Conservation (phyloP, 305 asterid genomes). For the Fraxinus nigra region DNA sequence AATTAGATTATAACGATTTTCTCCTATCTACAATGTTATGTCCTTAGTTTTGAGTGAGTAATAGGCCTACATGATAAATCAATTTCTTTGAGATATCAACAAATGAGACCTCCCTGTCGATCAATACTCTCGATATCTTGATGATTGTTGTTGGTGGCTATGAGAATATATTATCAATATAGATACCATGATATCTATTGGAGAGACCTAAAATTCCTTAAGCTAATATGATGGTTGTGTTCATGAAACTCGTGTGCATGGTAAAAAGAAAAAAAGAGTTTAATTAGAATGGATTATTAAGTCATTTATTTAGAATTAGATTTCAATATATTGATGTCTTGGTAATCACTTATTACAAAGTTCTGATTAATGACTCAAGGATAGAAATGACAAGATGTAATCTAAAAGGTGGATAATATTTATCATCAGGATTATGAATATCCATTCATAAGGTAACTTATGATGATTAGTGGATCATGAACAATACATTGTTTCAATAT, state of each 20-base stretch:
- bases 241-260: neutral
- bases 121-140: neutral
- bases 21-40: neutral
- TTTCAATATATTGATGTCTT: neutral
- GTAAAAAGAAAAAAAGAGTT: neutral
- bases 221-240: neutral
- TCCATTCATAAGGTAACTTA: neutral
- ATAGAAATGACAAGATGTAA: neutral
- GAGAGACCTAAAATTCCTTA: neutral
- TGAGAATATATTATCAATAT: neutral
- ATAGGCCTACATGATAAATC: neutral
- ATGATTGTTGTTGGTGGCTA: neutral
- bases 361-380: neutral
- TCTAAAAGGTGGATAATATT: neutral
- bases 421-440: neutral
- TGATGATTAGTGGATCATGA: neutral
- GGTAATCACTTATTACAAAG: neutral
- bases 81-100: neutral
- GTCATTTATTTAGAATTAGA: neutral
- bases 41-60: neutral
- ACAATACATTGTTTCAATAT: neutral
- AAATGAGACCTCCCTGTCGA: neutral
- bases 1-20: neutral
- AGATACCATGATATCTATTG: neutral
- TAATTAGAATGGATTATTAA: neutral